Evolutionary conservation across 2,329 filamentous ascomycete species (phyloP), one percentile per base, ranked within the genome.

Genomic region (Scytalidium lignicola): DNA sequence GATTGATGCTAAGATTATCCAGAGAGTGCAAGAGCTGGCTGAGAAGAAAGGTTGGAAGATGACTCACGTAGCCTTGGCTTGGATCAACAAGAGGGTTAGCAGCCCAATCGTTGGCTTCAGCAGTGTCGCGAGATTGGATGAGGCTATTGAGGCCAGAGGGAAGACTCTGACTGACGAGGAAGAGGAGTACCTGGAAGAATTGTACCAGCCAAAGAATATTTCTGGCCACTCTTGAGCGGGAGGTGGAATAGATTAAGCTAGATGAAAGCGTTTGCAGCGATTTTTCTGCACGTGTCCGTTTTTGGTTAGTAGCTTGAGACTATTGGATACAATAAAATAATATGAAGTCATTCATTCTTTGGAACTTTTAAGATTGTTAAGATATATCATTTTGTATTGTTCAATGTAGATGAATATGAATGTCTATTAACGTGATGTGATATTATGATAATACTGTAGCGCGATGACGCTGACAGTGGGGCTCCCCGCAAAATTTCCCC

Each of bases 21-120:
- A 68, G 29, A 70, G 78, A 0, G 76, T 83, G 1, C 70, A 80
- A 62, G 73, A 82, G 58, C 52, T 83, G 21, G 78, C 79, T 1
- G 69, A 74, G 58, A 79, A 78, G 68, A 75, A 74, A 58, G 74
- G 70, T 0, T 74, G 76, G 65, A 78, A 70, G 54, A 82, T 82
- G 79, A 74, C 72, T 47, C 74, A 79, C 52, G 73, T 83, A 32
- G 74, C 77, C 2, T 67, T 79, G 48, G 78, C 78, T 6, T 83
- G 80, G 79, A 65, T 67, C 15, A 58, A 74, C 52, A 69, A 70
- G 51, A 67, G 67, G 49, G 68, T 70, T 8, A 65, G 65, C 20
- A 72, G 67, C 52, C 78, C 78, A 0, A 80, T 81, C 56, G 65
- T 80, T 51, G 78, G 78, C 0, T 66, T 80, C 46, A 70, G 65